Conservation (phyloP, 192 early-diverging fungal genomes). For the Coemansia sp. region DNA sequence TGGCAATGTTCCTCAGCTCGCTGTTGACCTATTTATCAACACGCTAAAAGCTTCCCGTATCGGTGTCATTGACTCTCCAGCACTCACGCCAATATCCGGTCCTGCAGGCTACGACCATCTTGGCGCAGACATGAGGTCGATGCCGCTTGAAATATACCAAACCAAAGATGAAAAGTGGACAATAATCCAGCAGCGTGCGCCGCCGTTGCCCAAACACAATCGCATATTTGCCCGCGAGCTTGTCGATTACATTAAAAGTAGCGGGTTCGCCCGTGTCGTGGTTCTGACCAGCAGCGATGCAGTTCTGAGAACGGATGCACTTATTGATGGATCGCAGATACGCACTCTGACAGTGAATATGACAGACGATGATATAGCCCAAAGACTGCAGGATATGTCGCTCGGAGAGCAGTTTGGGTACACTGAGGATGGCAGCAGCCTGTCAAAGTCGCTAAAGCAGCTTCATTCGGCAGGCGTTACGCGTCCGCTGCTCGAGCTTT, state of each 20-base stretch:
- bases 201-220: conserved; percentile 54
- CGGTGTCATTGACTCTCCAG: conserved; percentile 60
- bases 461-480: conserved; percentile 63
- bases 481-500: conserved; percentile 51
- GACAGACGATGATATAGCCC: conserved; percentile 30
- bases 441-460: conserved; percentile 40
- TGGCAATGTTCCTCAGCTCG: conserved; percentile 76
- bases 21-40: conserved; percentile 65
- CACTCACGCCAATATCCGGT: conserved; percentile 61
- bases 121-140: conserved; percentile 4
- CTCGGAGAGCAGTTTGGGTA: conserved; percentile 15
- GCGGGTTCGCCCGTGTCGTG: conserved; percentile 57
- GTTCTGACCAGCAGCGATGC: conserved; percentile 70
- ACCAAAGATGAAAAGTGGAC: conserved; percentile 63
- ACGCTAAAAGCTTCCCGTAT: conserved; percentile 59
- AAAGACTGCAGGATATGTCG: conserved; percentile 22
- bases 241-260: conserved; percentile 54
- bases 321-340: conserved; percentile 56
- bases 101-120: conserved; percentile 44
- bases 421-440: background rate
- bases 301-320: conserved; percentile 57
- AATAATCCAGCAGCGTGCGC: conserved; percentile 68
- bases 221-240: conserved; percentile 54
- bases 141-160: conserved; percentile 62
- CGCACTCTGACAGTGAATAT: conserved; percentile 53